Percentiles rank a stretch among this genome's conserved stretches.
Evolutionary conservation across 441 rosid species (phyloP).

Genomic region (Gossypium lobatum): DNA sequence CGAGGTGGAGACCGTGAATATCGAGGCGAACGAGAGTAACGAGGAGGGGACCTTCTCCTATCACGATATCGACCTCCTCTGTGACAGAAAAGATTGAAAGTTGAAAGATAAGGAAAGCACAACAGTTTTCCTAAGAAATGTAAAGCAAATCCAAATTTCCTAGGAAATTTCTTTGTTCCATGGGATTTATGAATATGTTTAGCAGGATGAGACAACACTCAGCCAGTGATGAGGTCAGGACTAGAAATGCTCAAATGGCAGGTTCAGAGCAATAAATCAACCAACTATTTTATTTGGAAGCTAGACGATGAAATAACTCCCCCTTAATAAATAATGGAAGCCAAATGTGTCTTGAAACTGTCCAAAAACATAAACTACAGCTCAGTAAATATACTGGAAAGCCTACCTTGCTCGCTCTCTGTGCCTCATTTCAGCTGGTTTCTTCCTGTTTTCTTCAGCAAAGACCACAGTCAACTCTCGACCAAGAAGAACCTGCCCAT

Average conservation of each 20-base stretch:
- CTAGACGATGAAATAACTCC: background rate
- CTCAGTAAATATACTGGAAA: background rate
- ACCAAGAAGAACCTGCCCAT: slow-evolving; percentile 60
- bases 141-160: background rate
- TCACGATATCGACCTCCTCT: slow-evolving; percentile 41
- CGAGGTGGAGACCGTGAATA: slow-evolving; percentile 69
- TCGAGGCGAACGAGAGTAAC: slow-evolving; percentile 46
- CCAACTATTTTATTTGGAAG: background rate
- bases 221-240: background rate
- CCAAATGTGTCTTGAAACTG: background rate
- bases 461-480: slow-evolving; percentile 60
- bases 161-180: background rate
- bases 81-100: background rate
- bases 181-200: background rate
- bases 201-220: background rate
- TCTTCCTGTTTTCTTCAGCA: slow-evolving; percentile 71
- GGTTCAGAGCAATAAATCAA: background rate
- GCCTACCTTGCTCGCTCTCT: slow-evolving; percentile 54
- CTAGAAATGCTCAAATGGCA: background rate
- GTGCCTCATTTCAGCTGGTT: slow-evolving; percentile 62
- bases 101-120: background rate
- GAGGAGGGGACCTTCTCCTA: slow-evolving; percentile 34
- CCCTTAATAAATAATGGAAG: background rate
- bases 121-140: background rate
- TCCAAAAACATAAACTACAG: background rate